A percentile compares a stretch with the other conserved stretches of the same genome.
These are phyloP conservation scores for Cystoderma amianthinum DNA, from an alignment of 768 basidiomycete species.

Conservation along the genomic window DNA sequence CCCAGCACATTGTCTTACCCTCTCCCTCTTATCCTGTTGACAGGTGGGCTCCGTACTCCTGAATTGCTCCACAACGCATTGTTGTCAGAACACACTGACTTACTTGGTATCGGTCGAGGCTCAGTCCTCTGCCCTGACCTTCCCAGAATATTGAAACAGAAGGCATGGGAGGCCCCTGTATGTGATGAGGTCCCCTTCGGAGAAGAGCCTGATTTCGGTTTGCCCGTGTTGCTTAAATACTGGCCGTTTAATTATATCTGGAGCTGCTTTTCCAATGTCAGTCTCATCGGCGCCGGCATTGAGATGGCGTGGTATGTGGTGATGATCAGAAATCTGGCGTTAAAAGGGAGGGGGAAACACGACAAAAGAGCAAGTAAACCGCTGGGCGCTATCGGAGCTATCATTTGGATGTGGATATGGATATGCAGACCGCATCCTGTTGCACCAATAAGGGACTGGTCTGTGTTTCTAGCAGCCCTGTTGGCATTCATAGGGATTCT, in stretches of 20 bases:
- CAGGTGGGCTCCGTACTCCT: slow-evolving; percentile 69
- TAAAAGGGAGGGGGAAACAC: slow-evolving; percentile 4
- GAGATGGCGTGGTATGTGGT: slow-evolving; percentile 63
- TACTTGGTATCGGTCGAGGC: slow-evolving; percentile 71
- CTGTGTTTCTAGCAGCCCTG: no score
- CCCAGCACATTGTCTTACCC: slow-evolving; percentile 12
- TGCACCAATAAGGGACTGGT: no score
- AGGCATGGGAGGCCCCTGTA: slow-evolving; percentile 8
- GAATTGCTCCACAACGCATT: slow-evolving; percentile 49
- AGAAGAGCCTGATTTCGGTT: slow-evolving; percentile 25
- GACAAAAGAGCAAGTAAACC: slow-evolving; percentile 7
- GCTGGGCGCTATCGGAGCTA: slow-evolving; percentile 25
- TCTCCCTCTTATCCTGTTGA: slow-evolving; percentile 65
- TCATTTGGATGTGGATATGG: slow-evolving; percentile 46
- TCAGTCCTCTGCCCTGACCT: slow-evolving; percentile 59
- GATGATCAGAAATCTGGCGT: slow-evolving; percentile 46
- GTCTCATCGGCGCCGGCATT: slow-evolving; percentile 59
- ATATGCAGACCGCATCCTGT: slow-evolving; percentile 3
- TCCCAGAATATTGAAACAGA: slow-evolving; percentile 31
- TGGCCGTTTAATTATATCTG: slow-evolving; percentile 19
- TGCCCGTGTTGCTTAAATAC: slow-evolving; percentile 8
- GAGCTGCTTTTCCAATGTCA: slow-evolving; percentile 35
- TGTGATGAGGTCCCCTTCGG: slow-evolving; percentile 27
- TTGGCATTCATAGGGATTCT: no score
- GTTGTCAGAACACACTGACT: slow-evolving; percentile 49